Conservation (phyloP, 1,284 basidiomycete species). For the Sporisorium sorghi region DNA sequence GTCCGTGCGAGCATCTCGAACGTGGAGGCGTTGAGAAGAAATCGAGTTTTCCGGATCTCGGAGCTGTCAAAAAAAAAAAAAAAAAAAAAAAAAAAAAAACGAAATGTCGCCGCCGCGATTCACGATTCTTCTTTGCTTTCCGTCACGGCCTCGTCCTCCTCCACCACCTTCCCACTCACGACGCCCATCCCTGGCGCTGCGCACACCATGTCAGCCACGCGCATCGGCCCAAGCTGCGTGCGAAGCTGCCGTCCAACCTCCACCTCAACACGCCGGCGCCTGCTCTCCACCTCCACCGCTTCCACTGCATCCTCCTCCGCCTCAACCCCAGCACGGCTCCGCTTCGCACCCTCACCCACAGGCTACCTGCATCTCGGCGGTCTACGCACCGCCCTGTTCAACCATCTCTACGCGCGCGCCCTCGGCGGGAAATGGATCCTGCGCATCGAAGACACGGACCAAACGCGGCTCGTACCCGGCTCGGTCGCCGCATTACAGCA, state of each 20-base stretch:
- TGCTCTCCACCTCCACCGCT: constrained; percentile 3
- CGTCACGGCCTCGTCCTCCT: no score
- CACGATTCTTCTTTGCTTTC: no score
- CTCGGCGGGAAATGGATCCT: constrained; percentile 87
- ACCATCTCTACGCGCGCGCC: constrained; percentile 85
- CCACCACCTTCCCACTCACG: constrained; percentile 1
- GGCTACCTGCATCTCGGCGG: constrained; percentile 94
- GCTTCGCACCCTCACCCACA: constrained; percentile 97
- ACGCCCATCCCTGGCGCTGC: no score
- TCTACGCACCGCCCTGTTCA: constrained; percentile 93
- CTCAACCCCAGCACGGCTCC: constrained; percentile 72
- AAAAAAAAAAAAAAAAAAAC: no score
- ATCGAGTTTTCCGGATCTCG: background rate
- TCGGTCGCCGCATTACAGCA: constrained; percentile 83
- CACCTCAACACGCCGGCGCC: background rate
- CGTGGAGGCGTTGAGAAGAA: background rate
- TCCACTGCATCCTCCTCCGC: background rate
- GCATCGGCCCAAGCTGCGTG: constrained; percentile 2
- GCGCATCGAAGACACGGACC: constrained; percentile 94
- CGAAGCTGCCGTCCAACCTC: background rate
- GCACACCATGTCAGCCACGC: constrained; percentile 3
- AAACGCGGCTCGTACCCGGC: constrained; percentile 76
- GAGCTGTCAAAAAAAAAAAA: constrained; percentile 5
- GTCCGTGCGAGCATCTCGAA: background rate
- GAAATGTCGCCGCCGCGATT: no score